Percentiles rank a stretch among this genome's conserved stretches.
Evolutionary conservation across 2,329 filamentous ascomycete genomes (phyloP).

Genomic region (Nothophaeocryptopus gaeumannii): DNA sequence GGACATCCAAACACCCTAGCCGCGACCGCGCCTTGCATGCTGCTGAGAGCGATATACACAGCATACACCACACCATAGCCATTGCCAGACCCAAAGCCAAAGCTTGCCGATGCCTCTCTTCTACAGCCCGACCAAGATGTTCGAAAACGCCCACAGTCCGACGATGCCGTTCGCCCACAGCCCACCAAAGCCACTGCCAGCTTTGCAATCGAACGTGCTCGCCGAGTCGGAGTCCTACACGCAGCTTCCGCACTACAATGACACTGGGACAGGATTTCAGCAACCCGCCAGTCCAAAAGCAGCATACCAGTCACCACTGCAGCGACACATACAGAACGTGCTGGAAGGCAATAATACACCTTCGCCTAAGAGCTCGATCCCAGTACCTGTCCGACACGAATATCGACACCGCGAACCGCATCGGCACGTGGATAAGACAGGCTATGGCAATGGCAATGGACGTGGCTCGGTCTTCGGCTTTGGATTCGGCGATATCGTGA

Average conservation of each 20-base stretch:
- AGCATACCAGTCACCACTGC: conserved; percentile 34
- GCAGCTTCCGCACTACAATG: conserved; percentile 21
- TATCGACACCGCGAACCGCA: conserved; percentile 27
- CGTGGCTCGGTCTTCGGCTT: conserved; percentile 19
- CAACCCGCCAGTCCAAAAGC: conserved; percentile 30
- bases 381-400: conserved; percentile 19
- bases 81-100: too few species aligned
- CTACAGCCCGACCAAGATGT: too few species aligned
- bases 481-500: conserved; percentile 25
- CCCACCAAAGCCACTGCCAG: conserved; percentile 39
- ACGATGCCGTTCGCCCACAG: conserved; percentile 35
- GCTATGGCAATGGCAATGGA: not conserved
- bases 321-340: conserved; percentile 32
- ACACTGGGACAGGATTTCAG: too few species aligned
- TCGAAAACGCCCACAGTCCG: conserved; percentile 27
- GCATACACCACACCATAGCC: too few species aligned
- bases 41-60: too few species aligned
- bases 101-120: too few species aligned
- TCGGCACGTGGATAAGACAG: not conserved
- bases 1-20: conserved; percentile 12
- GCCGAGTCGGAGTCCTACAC: conserved; percentile 42
- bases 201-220: conserved; percentile 43
- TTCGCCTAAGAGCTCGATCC: conserved; percentile 16
- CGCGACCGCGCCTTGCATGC: too few species aligned
- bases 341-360: conserved; percentile 20